Evolutionary conservation across 176 grass and related monocot genomes (phyloP).

Genomic region (Tuctoria greenei): DNA sequence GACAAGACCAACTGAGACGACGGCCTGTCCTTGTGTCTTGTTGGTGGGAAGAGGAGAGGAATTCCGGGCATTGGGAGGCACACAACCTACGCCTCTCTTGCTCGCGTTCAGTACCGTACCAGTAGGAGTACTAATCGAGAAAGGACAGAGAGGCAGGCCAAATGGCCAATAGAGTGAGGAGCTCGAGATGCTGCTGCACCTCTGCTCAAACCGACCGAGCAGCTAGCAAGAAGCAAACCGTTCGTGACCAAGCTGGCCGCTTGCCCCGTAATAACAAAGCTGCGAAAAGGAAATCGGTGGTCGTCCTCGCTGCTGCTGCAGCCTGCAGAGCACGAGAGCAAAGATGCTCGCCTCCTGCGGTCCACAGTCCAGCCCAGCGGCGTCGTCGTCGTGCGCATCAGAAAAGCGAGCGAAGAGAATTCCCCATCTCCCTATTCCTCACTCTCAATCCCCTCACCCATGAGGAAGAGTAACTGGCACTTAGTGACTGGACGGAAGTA

Average conservation of each 20-base stretch:
- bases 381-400: background rate
- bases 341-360: constrained; percentile 14
- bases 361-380: background rate
- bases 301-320: background rate
- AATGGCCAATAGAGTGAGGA: too few species aligned
- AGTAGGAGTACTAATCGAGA: too few species aligned
- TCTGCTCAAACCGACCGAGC: too few species aligned
- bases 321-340: background rate
- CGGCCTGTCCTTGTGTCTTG: background rate
- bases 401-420: constrained; percentile 16
- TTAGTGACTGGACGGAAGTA: too few species aligned
- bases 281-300: background rate
- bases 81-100: background rate
- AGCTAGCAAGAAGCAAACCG: background rate
- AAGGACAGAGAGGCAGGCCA: too few species aligned
- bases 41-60: background rate
- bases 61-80: constrained; percentile 35
- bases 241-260: background rate
- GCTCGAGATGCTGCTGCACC: too few species aligned
- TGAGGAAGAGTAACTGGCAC: too few species aligned
- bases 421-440: constrained; percentile 27
- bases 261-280: background rate
- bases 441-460: too few species aligned
- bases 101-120: too few species aligned
- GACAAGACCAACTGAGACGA: constrained; percentile 23